Base-by-base conservation (phyloP, 306 rosid genomes). In the Potentilla sterilis region DNA sequence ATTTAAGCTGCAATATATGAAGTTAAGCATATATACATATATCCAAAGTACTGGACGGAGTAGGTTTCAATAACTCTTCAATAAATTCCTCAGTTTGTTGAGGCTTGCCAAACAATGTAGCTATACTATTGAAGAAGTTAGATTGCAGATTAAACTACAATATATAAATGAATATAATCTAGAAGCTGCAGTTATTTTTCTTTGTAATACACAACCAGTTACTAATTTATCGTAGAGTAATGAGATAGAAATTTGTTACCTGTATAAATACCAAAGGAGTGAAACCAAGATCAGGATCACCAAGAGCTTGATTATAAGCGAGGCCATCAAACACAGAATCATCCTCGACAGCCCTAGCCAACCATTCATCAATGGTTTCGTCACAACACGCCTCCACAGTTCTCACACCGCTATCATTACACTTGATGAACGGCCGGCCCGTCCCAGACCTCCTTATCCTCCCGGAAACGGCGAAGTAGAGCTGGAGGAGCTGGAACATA, bases 381-480 rank as follows among this genome's bases (percentile, higher is more conserved):
- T 86, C 88, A 18, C 82, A 82, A 24, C 71, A 63, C 0, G 92
- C 90, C 78, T 93, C 98, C 0, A 85, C 88, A 24, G 85, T 88
- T 6, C 96, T 79, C 14, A 91, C 94, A 2, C 98, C 93, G 4
- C 90, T 84, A 6, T 93, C 93, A 80, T 93, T 93, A 74, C 97
- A 89, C 88, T 83, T 89, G 49, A 91, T 83, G 38, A 85, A 84
- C 22, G 93, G 89, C 42, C 86, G 62, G 0, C 85, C 89, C 0
- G 79, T 35, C 10, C 79, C 88, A 12, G 88, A 73, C 49, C 52
- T 74, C 67, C 96, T 63, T 18, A 93, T 79, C 52, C 98, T 83
- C 42, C 97, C 96, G 11, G 98, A 85, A 0, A 78, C 82, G 14
- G 73, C 81, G 6, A 74, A 77, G 73, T 81, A 88, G 9, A 24